Conservation (phyloP, 2,329 filamentous ascomycete species). For the Fusarium humuli region DNA sequence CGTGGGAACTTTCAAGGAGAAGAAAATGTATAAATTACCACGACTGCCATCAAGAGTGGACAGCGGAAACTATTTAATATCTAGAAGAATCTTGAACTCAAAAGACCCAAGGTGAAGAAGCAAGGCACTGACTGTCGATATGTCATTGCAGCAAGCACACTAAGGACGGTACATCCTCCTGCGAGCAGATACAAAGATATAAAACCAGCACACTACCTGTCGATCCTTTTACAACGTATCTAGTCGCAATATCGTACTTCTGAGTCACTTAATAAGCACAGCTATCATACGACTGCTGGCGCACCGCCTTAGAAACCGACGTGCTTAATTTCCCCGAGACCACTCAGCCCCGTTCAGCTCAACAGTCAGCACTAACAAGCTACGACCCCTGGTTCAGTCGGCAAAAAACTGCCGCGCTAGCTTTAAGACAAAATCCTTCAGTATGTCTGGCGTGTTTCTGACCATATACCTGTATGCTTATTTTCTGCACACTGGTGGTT, state of each 20-base stretch:
- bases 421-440: not conserved
- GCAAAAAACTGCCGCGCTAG: not conserved
- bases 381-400: not conserved
- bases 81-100: too few relatives aligned
- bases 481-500: not conserved
- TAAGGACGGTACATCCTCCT: not conserved
- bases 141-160: too few relatives aligned
- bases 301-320: not conserved
- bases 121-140: too few relatives aligned
- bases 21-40: too few relatives aligned
- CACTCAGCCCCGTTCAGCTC: not conserved
- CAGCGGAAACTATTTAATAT: too few relatives aligned
- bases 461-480: not conserved
- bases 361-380: slow-evolving; percentile 12
- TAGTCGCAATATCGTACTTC: not conserved
- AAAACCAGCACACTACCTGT: rapidly evolving
- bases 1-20: too few relatives aligned
- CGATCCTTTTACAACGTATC: rapidly evolving
- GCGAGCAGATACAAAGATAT: rapidly evolving
- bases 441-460: not conserved
- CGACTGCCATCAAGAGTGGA: too few relatives aligned
- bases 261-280: rapidly evolving
- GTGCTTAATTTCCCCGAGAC: not conserved
- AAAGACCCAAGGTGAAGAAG: too few relatives aligned
- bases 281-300: not conserved